Evolutionary conservation across 805 yeast species (phyloP), one percentile per base, ranked within the genome.

Genomic region (Starmerella bacillaris): DNA sequence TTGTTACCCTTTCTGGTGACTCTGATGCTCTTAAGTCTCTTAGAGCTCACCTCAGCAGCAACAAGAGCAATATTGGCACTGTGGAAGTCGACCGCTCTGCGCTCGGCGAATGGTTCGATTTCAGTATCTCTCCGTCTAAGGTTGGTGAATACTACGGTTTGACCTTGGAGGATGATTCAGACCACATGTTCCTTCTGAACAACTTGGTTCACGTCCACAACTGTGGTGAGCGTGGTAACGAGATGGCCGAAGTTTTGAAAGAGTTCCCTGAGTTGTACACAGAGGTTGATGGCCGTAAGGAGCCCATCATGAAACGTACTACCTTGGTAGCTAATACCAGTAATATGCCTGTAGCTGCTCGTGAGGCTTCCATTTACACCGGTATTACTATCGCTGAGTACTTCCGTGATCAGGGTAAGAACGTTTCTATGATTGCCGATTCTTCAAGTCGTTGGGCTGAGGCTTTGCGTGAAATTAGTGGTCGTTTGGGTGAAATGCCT

Each of bases 401-500:
- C 62, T 89, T 89, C 74, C 84, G 99, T 72, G 99, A 89, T 67
- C 98, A 89, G 67, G 99, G 99, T 66, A 89, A 89, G 68, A 68
- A 89, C 56, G 98, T 89, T 44, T 74, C 96, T 22, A 89, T 89
- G 96, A 89, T 89, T 77, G 99, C 99, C 41, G 99, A 89, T 61
- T 89, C 98, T 4, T 86, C 96, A 22, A 84, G 95, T 21, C 84
- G 99, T 70, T 89, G 99, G 99, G 99, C 99, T 30, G 99, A 89
- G 68, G 99, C 99, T 43, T 70, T 89, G 58, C 84, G 99, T 76
- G 99, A 89, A 71, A 78, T 89, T 59, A 84, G 96, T 35, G 99
- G 99, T 72, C 92, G 99, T 72, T 69, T 89, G 59, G 99, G 98
- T 64, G 99, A 89, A 69, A 89, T 89, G 99, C 99, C 99, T 57